These are phyloP conservation scores for Auriscalpium microsporum DNA, from an alignment of 768 basidiomycete species.

Conservation along the genomic window DNA sequence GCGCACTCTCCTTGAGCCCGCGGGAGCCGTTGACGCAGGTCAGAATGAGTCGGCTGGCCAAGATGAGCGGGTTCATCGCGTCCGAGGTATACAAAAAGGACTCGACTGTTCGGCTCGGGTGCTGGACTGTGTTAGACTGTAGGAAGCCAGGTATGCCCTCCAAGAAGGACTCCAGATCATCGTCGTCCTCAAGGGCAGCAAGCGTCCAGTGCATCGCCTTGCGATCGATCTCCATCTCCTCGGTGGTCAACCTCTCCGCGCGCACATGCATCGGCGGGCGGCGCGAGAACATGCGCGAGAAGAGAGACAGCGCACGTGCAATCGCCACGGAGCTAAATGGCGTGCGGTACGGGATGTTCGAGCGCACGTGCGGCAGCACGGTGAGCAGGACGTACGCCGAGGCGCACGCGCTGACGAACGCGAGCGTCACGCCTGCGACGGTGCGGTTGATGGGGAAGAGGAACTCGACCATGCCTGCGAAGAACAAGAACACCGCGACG, in stretches of 20 bases:
- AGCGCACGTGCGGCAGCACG: constrained; percentile 6
- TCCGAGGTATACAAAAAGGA: no score
- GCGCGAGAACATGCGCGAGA: no score
- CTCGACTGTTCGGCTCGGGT: no score
- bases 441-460: constrained; percentile 4
- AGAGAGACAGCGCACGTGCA: no score
- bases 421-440: constrained; percentile 1
- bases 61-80: no score
- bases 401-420: background rate
- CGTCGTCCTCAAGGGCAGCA: constrained; percentile 1
- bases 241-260: no score
- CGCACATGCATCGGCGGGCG: no score
- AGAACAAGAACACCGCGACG: constrained; percentile 7
- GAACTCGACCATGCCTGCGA: constrained; percentile 8
- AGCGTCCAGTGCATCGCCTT: constrained; percentile 1
- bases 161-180: constrained; percentile 1
- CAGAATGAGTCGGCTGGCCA: no score
- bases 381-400: constrained; percentile 1
- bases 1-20: no score
- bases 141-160: constrained; percentile 5
- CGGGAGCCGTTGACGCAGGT: no score
- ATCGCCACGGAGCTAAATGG: background rate
- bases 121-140: background rate
- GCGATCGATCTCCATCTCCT: background rate
- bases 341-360: constrained; percentile 10